Evolutionary conservation across 2,329 filamentous ascomycete genomes (phyloP), one percentile per base, ranked within the genome.

Genomic region (Hymenoscyphus fraxineus): DNA sequence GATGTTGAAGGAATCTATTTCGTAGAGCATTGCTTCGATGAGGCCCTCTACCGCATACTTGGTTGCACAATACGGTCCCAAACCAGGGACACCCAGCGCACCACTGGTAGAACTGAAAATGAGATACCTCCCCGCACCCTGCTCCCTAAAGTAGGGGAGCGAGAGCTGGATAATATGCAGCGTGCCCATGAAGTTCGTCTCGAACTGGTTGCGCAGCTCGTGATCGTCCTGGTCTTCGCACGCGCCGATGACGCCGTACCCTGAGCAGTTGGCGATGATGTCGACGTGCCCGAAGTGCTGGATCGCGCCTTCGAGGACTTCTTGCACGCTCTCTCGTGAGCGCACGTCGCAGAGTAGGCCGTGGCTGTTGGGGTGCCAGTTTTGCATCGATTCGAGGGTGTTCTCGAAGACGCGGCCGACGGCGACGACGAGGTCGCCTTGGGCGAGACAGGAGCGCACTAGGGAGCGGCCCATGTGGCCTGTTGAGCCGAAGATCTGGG

Each of bases 151-250:
- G 78, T 96, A 92, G 0, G 93, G 93, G 44, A 98, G 80, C 1
- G 90, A 93, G 22, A 91, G 81, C 76, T 97, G 93, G 65, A 98
- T 89, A 72, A 99, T 97, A 78, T 98, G 91, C 65, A 98, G 78
- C 0, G 93, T 96, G 62, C 95, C 95, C 82, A 96, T 94, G 77
- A 97, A 97, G 77, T 99, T 99, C 27, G 93, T 97, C 81, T 96
- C 92, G 78, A 98, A 97, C 77, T 98, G 95, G 73, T 96, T 94
- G 65, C 93, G 90, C 70, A 98, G 85, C 75, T 98, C 95, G 76
- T 93, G 89, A 75, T 97, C 92, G 76, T 97, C 93, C 79, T 98
- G 95, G 78, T 98, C 95, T 78, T 98, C 95, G 77, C 93, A 97
- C 1, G 94, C 89, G 35, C 92, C 94, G 71, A 98, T 96, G 62